Evolutionary conservation across 1,139 yeast species (phyloP).

Genomic region (Nakaseomyces kungkrabaensis): DNA sequence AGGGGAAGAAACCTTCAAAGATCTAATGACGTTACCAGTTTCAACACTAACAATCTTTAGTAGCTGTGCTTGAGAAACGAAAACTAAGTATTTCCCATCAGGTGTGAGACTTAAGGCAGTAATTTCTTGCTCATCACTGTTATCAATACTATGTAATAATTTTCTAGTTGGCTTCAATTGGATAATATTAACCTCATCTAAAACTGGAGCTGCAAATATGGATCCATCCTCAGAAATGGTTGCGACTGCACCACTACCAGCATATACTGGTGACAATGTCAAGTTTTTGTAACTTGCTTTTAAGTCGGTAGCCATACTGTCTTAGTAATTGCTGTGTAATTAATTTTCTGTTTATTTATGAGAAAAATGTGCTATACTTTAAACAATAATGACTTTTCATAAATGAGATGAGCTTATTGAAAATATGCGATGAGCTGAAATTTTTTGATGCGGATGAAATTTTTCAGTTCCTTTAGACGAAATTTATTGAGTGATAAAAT

Average conservation of each 20-base stretch:
- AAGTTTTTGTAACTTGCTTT: constrained; percentile 31
- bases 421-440: neutral
- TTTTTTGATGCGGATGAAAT: constrained; percentile 6
- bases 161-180: constrained; percentile 40
- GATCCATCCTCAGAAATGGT: constrained; percentile 56
- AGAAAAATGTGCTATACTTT: neutral
- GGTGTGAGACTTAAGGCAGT: constrained; percentile 72
- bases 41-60: constrained; percentile 46
- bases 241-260: constrained; percentile 69
- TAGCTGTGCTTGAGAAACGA: constrained; percentile 77
- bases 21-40: constrained; percentile 40
- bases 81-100: constrained; percentile 59
- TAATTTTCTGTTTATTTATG: neutral
- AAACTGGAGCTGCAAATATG: constrained; percentile 67
- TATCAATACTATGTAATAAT: constrained; percentile 54
- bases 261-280: constrained; percentile 64
- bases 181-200: constrained; percentile 66
- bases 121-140: constrained; percentile 70
- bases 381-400: neutral
- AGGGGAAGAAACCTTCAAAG: constrained; percentile 61
- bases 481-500: neutral
- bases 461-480: constrained; percentile 10
- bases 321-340: neutral
- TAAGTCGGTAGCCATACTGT: neutral
- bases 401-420: neutral